phyloP scores from a whole-genome alignment of 2,329 filamentous ascomycete species.

The Phaeosphaeria sp. region DNA sequence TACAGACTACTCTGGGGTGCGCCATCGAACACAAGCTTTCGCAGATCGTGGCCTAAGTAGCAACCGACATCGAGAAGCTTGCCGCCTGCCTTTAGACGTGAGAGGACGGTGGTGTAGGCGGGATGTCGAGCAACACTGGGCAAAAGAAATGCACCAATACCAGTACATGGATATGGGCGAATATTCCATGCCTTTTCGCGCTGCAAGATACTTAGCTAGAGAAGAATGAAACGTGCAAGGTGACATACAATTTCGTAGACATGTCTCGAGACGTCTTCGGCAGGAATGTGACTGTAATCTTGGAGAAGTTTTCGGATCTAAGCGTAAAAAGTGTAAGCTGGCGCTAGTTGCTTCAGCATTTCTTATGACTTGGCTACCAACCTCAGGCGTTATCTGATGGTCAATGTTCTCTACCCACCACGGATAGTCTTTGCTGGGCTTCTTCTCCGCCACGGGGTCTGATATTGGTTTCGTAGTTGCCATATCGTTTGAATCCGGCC shows the following conservation, averaged over 20 bases:
- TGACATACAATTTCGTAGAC: not conserved
- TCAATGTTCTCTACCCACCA: constrained; percentile 1
- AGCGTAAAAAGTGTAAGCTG: not conserved
- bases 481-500: not conserved
- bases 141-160: not conserved
- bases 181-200: not conserved
- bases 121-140: not conserved
- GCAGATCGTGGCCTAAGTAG: not conserved
- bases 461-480: not conserved
- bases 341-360: not conserved
- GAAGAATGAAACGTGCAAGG: not conserved
- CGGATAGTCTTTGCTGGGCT: not conserved
- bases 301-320: not conserved
- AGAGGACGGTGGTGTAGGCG: not conserved
- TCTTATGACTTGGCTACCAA: not conserved
- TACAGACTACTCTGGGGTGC: not conserved
- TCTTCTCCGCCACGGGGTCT: not conserved
- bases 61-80: not conserved
- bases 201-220: not conserved
- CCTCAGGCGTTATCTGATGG: not conserved
- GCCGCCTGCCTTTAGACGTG: not conserved
- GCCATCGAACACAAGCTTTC: not conserved
- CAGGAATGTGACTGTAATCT: not conserved
- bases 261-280: not conserved
- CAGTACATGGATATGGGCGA: not conserved